These are phyloP conservation scores for Cladosporium sp. DNA, from an alignment of 2,329 filamentous ascomycete species.

Conservation along the genomic window DNA sequence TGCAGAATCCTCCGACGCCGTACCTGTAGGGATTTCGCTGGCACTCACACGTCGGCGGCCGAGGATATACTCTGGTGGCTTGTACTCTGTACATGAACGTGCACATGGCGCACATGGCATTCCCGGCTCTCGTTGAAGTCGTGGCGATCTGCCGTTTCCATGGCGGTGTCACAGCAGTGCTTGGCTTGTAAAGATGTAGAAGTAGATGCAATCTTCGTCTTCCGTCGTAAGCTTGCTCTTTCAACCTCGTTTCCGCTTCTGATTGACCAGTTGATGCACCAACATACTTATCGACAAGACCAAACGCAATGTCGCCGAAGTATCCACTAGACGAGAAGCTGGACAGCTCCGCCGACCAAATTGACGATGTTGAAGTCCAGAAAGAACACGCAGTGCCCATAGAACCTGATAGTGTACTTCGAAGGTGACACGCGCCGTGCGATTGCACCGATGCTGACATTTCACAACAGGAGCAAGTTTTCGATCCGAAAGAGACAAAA, in stretches of 20 bases:
- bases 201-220: neutral
- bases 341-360: neutral
- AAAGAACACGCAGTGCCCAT: neutral
- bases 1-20: neutral
- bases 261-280: too few relatives aligned
- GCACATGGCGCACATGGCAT: neutral
- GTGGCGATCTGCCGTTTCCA: neutral
- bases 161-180: neutral
- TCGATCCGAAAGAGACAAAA: slow-evolving; percentile 32
- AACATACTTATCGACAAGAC: neutral
- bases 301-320: neutral
- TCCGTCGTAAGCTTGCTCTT: neutral
- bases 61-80: neutral
- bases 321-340: slow-evolving; percentile 2
- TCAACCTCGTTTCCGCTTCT: too few relatives aligned
- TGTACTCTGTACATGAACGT: neutral
- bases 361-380: slow-evolving; percentile 3
- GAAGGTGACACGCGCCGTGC: neutral
- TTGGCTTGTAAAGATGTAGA: neutral
- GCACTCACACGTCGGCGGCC: slow-evolving; percentile 4
- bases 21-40: neutral
- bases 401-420: too few relatives aligned
- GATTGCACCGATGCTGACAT: neutral
- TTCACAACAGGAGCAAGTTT: neutral
- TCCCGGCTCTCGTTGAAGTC: neutral